Evolutionary conservation across 192 early-diverging fungal species (phyloP).

Genomic region (Backusella tarrabulga): DNA sequence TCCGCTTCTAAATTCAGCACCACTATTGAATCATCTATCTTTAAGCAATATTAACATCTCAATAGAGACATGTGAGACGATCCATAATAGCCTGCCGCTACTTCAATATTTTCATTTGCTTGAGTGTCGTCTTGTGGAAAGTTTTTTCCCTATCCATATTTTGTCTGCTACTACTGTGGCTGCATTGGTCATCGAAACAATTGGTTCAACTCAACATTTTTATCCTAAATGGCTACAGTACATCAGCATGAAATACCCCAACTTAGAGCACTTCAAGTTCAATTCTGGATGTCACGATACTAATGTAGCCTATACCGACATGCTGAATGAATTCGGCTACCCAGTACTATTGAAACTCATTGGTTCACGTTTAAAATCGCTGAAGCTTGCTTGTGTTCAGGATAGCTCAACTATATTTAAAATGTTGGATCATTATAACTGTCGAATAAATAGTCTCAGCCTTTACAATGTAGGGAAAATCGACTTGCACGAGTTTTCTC

Average conservation of each 20-base stretch:
- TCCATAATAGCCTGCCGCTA: neutral
- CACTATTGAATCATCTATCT: neutral
- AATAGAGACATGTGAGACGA: neutral
- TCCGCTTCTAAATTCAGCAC: neutral
- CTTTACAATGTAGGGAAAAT: neutral
- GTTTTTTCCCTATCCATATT: neutral
- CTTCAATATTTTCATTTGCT: neutral
- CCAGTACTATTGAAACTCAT: neutral
- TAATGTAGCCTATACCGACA: neutral
- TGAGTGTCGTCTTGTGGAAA: neutral
- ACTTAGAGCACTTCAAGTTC: neutral
- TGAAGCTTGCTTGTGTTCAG: neutral
- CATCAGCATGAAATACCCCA: neutral
- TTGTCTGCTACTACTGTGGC: neutral
- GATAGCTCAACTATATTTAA: neutral
- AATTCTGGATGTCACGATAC: neutral
- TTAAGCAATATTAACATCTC: neutral
- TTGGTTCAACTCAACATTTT: neutral
- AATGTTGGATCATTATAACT: neutral
- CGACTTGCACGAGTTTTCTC: neutral
- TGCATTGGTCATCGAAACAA: neutral
- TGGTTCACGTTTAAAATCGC: neutral
- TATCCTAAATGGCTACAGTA: neutral
- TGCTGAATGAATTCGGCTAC: neutral
- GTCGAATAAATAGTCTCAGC: neutral